Conservation (phyloP, 2,329 filamentous ascomycete species). For the Colletotrichum sp. region DNA sequence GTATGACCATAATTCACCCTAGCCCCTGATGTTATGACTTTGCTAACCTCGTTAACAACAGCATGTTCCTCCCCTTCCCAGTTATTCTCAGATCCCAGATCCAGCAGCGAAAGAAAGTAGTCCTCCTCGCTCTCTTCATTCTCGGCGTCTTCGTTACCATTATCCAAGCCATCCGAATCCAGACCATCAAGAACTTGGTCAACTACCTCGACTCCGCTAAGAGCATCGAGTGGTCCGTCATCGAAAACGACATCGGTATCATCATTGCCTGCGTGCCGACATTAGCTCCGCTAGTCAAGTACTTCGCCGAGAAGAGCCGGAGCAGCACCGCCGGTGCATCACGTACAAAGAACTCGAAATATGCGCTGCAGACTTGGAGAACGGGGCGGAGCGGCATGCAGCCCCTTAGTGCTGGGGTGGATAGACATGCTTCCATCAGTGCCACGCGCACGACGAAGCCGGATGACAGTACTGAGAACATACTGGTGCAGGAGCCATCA, state of each 20-base stretch:
- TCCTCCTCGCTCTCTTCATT: constrained; percentile 47
- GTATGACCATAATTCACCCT: constrained; percentile 28
- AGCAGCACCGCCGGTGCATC: constrained; percentile 8
- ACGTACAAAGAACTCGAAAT: constrained; percentile 15
- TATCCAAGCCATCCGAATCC: constrained; percentile 56
- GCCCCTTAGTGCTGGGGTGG: constrained; percentile 12
- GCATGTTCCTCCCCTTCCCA: constrained; percentile 46
- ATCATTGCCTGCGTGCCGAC: constrained; percentile 47
- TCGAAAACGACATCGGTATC: constrained; percentile 51
- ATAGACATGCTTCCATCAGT: background rate
- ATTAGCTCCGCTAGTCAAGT: constrained; percentile 45
- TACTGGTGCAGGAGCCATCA: background rate
- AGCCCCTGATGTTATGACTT: rapidly evolving
- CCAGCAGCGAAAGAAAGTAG: constrained; percentile 43
- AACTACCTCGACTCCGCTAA: constrained; percentile 49
- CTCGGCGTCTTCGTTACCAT: constrained; percentile 57
- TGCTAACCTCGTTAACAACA: constrained; percentile 13
- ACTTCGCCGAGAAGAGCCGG: constrained; percentile 34
- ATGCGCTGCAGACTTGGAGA: constrained; percentile 30
- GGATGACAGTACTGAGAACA: constrained; percentile 14
- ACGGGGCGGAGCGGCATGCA: constrained; percentile 24
- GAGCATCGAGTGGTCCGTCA: constrained; percentile 48
- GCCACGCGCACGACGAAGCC: background rate
- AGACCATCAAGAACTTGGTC: constrained; percentile 48
- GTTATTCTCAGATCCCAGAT: constrained; percentile 41